Conservation (phyloP, 2,329 filamentous ascomycete species). For the Penicillium sp. region DNA sequence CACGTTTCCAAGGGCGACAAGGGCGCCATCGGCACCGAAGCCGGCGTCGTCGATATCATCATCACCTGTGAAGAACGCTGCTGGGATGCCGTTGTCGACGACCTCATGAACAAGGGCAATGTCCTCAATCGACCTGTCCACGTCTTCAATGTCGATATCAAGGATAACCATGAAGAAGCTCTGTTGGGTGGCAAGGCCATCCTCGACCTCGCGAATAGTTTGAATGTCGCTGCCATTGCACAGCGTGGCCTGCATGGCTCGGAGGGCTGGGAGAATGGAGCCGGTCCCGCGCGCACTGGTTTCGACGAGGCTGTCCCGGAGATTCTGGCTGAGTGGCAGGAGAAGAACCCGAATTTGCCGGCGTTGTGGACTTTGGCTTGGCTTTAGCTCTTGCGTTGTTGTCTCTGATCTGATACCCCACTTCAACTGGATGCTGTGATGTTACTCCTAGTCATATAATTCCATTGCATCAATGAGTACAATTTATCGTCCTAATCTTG, state of each 20-base stretch:
- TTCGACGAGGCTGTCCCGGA: slow-evolving; percentile 95
- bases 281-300: slow-evolving; percentile 59
- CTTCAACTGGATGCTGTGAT: too few relatives aligned
- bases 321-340: slow-evolving; percentile 87
- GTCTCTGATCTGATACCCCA: slow-evolving; percentile 2
- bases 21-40: slow-evolving; percentile 75
- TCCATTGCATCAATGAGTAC: too few relatives aligned
- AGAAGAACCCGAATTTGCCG: slow-evolving; percentile 84
- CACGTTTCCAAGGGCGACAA: slow-evolving; percentile 63
- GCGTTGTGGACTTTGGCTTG: slow-evolving; percentile 92
- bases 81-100: slow-evolving; percentile 96
- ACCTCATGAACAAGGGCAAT: slow-evolving; percentile 76
- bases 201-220: slow-evolving; percentile 75
- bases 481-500: too few relatives aligned
- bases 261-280: slow-evolving; percentile 63
- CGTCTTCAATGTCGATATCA: slow-evolving; percentile 97
- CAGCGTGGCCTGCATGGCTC: slow-evolving; percentile 64
- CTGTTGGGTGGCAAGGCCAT: slow-evolving; percentile 85
- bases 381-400: slow-evolving; percentile 55
- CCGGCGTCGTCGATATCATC: slow-evolving; percentile 84
- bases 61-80: slow-evolving; percentile 97
- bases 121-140: slow-evolving; percentile 90
- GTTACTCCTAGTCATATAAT: too few relatives aligned
- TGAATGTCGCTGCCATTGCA: slow-evolving; percentile 73
- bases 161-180: slow-evolving; percentile 96